Base-by-base conservation (phyloP, 441 rosid species). In the Populus hybrid region DNA sequence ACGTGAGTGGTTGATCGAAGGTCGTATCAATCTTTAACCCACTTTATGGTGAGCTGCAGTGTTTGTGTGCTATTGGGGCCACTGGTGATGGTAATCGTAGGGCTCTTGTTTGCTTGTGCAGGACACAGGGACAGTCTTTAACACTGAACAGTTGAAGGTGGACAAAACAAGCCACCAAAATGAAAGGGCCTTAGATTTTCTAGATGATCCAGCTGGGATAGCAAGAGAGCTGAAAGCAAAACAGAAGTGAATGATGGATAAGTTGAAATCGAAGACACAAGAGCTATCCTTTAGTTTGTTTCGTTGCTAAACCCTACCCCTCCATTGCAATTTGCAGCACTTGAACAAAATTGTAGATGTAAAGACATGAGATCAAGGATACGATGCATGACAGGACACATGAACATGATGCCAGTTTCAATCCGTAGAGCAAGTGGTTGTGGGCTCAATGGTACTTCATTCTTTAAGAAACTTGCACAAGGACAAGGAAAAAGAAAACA, bases 11-110 rank as follows among this genome's bases (percentile, higher is more conserved):
- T 73, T 78, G 88, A 85, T 86, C 83, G 72, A 61, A 81, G 63
- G 89, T 88, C 87, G 75, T 83, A 67, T 86, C 89, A 82, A 73
- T 79, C 82, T 74, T 67, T 46, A 82, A 74, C 36, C 42, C 69
- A 69, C 67, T 79, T 75, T 69, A 76, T 84, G 77, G 75, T 73
- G 80, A 79, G 79, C 23, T 82, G 67, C 78, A 67, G 66, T 76
- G 50, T 32, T 75, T 38, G 81, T 74, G 78, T 30, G 83, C 76
- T 76, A 57, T 34, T 70, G 73, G 79, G 85, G 83, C 83, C 88
- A 76, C 50, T 79, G 77, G 53, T 71, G 76, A 63, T 77, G 57
- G 72, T 74, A 83, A 84, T 83, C 81, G 76, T 84, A 78, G 76
- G 38, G 57, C 57, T 78, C 66, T 84, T 85, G 88, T 83, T 87